Conservation (phyloP, 1,284 basidiomycete species). For the Heterobasidion parviporum region DNA sequence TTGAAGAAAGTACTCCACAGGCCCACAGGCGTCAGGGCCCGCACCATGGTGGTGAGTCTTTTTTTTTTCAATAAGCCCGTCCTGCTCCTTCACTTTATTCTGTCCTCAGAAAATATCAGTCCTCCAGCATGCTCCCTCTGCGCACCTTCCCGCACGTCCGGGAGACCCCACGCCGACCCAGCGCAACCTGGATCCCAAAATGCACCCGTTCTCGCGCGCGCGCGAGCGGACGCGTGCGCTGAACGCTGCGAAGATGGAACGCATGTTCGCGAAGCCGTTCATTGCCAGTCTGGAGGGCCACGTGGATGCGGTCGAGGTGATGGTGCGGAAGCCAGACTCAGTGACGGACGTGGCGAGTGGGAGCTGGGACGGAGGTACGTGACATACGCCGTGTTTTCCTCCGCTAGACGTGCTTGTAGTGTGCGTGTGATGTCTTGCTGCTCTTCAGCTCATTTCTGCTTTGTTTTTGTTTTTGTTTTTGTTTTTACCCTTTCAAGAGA, state of each 20-base stretch:
- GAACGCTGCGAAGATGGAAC: conserved; percentile 93
- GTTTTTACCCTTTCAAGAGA: conserved; percentile 35
- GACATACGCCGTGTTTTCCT: not conserved
- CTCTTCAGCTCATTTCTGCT: not conserved
- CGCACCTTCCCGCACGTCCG: conserved; percentile 61
- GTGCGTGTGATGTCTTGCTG: not conserved
- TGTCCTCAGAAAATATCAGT: conserved; percentile 76
- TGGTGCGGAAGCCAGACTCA: conserved; percentile 73
- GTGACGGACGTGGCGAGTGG: conserved; percentile 86
- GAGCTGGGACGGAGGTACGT: conserved; percentile 89
- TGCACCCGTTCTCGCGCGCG: conserved; percentile 91
- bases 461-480: not conserved
- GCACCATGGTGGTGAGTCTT: conserved; percentile 3
- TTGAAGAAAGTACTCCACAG: no score
- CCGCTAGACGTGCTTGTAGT: not conserved
- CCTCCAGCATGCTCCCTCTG: conserved; percentile 75
- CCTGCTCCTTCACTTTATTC: not conserved
- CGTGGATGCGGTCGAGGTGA: conserved; percentile 89
- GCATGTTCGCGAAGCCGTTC: conserved; percentile 97
- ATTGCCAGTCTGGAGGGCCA: conserved; percentile 89
- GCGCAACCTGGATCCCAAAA: conserved; percentile 87
- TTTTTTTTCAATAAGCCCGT: not conserved
- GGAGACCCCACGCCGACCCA: conserved; percentile 85
- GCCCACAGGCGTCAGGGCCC: no score
- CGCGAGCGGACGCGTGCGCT: conserved; percentile 92